Evolutionary conservation across 345 rosid species (phyloP), one percentile per base, ranked within the genome.

Genomic region (Citrus unshiu): DNA sequence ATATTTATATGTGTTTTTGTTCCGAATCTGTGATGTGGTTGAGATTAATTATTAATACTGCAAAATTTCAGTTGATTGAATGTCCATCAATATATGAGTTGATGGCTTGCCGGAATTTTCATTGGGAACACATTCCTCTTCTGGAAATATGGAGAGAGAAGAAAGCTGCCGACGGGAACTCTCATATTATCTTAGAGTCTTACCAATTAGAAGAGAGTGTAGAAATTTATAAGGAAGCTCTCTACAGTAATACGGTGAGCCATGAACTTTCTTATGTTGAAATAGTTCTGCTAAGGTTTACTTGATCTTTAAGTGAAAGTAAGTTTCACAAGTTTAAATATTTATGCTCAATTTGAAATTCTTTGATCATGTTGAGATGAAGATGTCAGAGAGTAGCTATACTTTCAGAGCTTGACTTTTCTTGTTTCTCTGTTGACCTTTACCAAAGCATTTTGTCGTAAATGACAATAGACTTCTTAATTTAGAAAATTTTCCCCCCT

Each of bases 221-320:
- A 61, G 81, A 90, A 74, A 85, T 95, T 68, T 90, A 86, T 35
- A 84, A 87, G 39, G 89, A 86, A 80, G 91, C 98, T 79, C 97
- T 95, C 75, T 87, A 85, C 65, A 84, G 86, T 72, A 95, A 93
- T 80, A 87, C 78, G 59, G 99, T 95, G 79, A 89, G 93, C 83
- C 71, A 54, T 70, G 34, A 60, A 72, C 61, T 73, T 58, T 7
- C 43, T 84, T 59, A 8, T 43, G 68, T 75, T 27, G 1, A 61
- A 61, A 71, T 46, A 19, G 56, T 70, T 73, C 24, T 12, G 6
- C 30, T 27, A 75, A 75, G 60, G 19, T 63, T 49, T 29, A 21
- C 25, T 30, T 75, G 51, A 51, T 64, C 70, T 12, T 63, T 32
- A 32, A 62, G 3, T 49, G 34, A 29, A 64, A 51, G 62, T 46